Base-by-base conservation (phyloP, 345 rosid genomes). In the Populus euphratica region DNA sequence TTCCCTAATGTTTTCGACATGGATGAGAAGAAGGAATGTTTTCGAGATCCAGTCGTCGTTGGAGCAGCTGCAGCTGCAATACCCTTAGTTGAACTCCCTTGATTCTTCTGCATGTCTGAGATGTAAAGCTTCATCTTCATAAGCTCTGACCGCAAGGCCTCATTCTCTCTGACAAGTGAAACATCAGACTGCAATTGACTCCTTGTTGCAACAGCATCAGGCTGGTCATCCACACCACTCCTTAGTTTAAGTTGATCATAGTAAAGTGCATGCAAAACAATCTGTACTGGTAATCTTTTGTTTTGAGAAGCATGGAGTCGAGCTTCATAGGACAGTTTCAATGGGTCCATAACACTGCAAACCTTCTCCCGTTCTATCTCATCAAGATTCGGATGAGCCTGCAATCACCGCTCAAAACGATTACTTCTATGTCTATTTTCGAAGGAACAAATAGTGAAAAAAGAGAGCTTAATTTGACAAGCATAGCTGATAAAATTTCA, bases 291-390 rank as follows among this genome's bases (percentile, higher is more conserved):
- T 44, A 96, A 75, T 29, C 99, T 84, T 81, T 96, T 96, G 93
- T 96, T 96, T 79, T 93, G 92, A 16, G 99, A 92, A 31, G 99
- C 99, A 70, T 96, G 99, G n/a, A 93, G 86, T 78, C 99, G 88
- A 18, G 99, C 99, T 75, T 93, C 96, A 78, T 90, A 84, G 5
- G 99, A 91, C 6, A 96, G 88, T 79, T 91, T 96, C 54, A 96
- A 73, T 11, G 98, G 88, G 29, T 96, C 99, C 97, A 96, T 90
- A 47, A 88, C 87, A 80, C 98, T 91, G 78, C 99, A 96, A 0
- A 87, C 90, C 79, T 96, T 96, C 84, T 96, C 99, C 52, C 97
- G 77, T 68, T 89, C 98, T 1, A 96, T 92, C 87, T 96, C 99
- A 27, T 96, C 99, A 1, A 96, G 90, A 82, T 87, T 89, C 13